Evolutionary conservation across 129 eudicot species (phyloP), one percentile per base, ranked within the genome.

Genomic region (Artemisia argyi): DNA sequence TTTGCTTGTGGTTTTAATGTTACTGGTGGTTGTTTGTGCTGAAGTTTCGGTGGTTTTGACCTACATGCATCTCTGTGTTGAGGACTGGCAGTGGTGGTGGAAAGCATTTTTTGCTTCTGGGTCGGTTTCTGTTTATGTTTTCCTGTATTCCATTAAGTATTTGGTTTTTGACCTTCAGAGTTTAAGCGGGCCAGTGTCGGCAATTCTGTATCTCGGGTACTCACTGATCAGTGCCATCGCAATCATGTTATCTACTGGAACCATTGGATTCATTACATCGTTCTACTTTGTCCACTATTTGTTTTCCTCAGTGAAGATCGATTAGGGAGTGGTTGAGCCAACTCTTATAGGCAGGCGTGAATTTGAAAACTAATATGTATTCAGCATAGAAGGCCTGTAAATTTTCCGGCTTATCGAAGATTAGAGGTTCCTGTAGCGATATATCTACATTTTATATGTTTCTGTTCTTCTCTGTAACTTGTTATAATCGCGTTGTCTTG

Each of bases 21-120:
- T 81, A 39, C 14, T 81, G 67, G 85, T 81, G 49, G 85, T 81
- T 18, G 85, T 81, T 1, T 81, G 85, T 81, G 85, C 85, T 42
- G 82, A 76, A 65, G 85, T 81, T 35, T 76, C 82, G 14, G 78
- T 81, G 13, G 85, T 81, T 39, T 49, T 81, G 16, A 81, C 85
- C 49, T 81, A 76, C 64, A 76, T 76, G 85, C 80, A 81, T 73
- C 78, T 81, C 15, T 81, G 79, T 20, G 85, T 83, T n/a, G 92
- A 87, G 79, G 92, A 87, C 63, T 87, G 92, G 92, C 87, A 83
- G 82, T 87, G 92, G 92, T 87, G 92, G 92, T 87, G 92, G 92
- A 87, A 87, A 65, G 86, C 92, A n/a, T 87, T 87, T 78, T 87
- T 78, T 50, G 88, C 92, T 35, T 83, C 88, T 0, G 92, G 92